Base-by-base conservation (phyloP, 495 filamentous ascomycete species). In the Lasiosphaeria ovina region DNA sequence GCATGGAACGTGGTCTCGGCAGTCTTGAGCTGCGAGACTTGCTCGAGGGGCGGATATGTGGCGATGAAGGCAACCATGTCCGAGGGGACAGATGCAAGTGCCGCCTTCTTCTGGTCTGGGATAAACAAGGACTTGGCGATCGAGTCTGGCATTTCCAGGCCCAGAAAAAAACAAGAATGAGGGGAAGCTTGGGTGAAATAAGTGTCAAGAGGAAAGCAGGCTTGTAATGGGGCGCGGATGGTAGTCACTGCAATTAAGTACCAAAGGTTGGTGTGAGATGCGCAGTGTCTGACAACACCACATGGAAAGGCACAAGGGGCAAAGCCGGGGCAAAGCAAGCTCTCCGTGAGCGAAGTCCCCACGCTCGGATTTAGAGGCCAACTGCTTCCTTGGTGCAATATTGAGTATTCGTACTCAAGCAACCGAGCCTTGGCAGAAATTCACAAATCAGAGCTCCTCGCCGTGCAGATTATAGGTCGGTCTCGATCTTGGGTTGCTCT, bases 21-120 rank as follows among this genome's bases (percentile, higher is more conserved):
- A 45, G 76, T 67, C n/a, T 73, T 74, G 17, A 88, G 62, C 60
- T 83, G 78, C 3, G 88, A 88, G 8, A 87, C 77, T 69, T 91
- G 87, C 5, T 85, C 89, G 56, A 93, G 69, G 3, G 90, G 83
- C 4, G 91, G 91, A 64, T 85, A 81, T 33, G 73, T 77, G 36
- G 72, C 72, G 54, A 81, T 58, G 32, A 67, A 68, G 16, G 66
- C 64, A 16, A 57, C 66, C 71, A 75, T 73, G 1, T 63, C 62
- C 50, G 59, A 35, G 6, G 63, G 32, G 10, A 59, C 44, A 8
- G 54, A 47, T 1, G 51, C 24, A n/a, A 59, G 57, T 7, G 38
- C 36, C 24, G 51, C 45, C 31, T 66, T 66, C 24, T 65, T 66
- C 24, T 65, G 67, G 31, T 62, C 57, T 7, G 69, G 62, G 32